A percentile compares a stretch with the other conserved stretches of the same genome.
Evolutionary conservation across 371 early-diverging fungal genomes (phyloP).

Genomic region (Apophysomyces sp.): DNA sequence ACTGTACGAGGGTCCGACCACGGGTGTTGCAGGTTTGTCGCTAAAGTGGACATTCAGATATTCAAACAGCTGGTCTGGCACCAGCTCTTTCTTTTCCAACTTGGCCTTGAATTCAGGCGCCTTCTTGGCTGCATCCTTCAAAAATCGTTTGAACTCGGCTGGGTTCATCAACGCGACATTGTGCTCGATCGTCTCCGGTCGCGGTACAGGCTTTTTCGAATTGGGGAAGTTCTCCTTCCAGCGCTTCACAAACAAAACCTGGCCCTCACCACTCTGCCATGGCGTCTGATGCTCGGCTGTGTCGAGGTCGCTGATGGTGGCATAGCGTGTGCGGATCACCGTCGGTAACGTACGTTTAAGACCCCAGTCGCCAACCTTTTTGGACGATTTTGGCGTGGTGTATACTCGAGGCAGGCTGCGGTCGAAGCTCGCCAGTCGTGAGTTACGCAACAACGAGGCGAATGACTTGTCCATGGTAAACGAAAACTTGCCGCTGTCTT

Average conservation of each 20-base stretch:
- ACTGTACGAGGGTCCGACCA: constrained; percentile 39
- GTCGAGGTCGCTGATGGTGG: constrained; percentile 66
- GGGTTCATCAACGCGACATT: constrained; percentile 58
- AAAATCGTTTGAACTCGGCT: constrained; percentile 58
- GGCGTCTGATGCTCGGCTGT: constrained; percentile 74
- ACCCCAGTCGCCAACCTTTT: constrained; percentile 75
- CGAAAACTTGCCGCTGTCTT: neutral
- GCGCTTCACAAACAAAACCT: constrained; percentile 54
- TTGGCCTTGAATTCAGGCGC: constrained; percentile 56
- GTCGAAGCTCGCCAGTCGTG: constrained; percentile 73
- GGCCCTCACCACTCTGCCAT: constrained; percentile 60
- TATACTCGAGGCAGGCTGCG: constrained; percentile 71
- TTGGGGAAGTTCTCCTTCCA: constrained; percentile 74
- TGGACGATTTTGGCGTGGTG: constrained; percentile 53
- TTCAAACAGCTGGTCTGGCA: constrained; percentile 36
- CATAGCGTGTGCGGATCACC: constrained; percentile 58
- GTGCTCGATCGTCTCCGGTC: constrained; percentile 37
- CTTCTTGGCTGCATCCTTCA: constrained; percentile 49
- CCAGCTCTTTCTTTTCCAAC: constrained; percentile 30
- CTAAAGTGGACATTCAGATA: constrained; percentile 24
- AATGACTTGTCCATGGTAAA: constrained; percentile 72
- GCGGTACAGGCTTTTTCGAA: constrained; percentile 53
- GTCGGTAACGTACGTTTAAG: constrained; percentile 74
- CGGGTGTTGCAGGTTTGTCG: constrained; percentile 14
- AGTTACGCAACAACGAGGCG: constrained; percentile 66